Conservation (phyloP, 208 protist genomes). For the Angomonas ambiguus region DNA sequence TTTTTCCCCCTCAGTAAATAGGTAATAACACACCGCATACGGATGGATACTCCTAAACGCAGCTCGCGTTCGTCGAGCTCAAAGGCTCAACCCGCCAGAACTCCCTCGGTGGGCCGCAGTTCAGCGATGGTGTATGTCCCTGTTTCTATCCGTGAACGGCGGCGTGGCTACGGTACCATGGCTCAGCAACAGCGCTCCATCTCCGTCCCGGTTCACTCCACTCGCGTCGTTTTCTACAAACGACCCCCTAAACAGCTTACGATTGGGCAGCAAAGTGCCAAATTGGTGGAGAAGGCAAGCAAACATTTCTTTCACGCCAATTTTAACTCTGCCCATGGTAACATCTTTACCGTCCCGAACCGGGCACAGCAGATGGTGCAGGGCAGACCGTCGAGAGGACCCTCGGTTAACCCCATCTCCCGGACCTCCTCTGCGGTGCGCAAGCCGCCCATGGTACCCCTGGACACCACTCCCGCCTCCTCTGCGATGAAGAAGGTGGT, state of each 20-base stretch:
- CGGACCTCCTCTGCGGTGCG: slow-evolving; percentile 20
- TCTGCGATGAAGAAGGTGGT: slow-evolving; percentile 45
- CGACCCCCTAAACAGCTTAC: slow-evolving; percentile 32
- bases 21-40: background rate
- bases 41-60: background rate
- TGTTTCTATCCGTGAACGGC: slow-evolving; percentile 3
- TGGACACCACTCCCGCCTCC: slow-evolving; percentile 15
- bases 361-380: slow-evolving; percentile 49
- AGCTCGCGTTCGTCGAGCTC: background rate
- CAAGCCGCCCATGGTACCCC: slow-evolving; percentile 9
- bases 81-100: slow-evolving; percentile 12
- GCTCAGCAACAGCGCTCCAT: slow-evolving; percentile 24
- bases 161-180: slow-evolving; percentile 31
- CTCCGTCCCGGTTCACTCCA: slow-evolving; percentile 50
- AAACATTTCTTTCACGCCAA: slow-evolving; percentile 74
- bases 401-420: slow-evolving; percentile 8
- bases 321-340: slow-evolving; percentile 72
- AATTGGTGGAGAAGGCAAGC: slow-evolving; percentile 57
- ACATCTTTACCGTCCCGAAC: slow-evolving; percentile 65
- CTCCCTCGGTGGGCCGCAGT: slow-evolving; percentile 19
- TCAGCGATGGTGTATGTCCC: slow-evolving; percentile 7
- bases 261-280: slow-evolving; percentile 51
- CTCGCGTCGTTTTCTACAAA: slow-evolving; percentile 41
- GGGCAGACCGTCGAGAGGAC: slow-evolving; percentile 17
- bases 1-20: background rate